phyloP scores from a whole-genome alignment of 768 basidiomycete genomes.

The Grammothele lineata region DNA sequence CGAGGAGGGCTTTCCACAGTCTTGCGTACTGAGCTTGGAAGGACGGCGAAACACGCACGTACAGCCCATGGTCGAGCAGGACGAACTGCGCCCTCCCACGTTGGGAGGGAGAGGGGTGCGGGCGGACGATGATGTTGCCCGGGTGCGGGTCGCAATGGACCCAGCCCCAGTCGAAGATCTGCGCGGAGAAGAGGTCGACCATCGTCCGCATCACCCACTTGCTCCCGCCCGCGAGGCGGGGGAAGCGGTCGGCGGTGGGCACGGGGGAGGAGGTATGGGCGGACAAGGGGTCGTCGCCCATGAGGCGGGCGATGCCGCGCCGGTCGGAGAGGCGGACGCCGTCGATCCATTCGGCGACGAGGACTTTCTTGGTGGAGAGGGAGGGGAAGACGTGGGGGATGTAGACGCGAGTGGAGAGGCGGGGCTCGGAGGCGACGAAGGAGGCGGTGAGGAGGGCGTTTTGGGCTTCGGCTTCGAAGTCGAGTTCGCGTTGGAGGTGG shows the following conservation, averaged over 20 bases:
- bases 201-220: constrained; percentile 76
- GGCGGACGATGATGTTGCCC: constrained; percentile 74
- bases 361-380: constrained; percentile 70
- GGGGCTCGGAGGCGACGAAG: constrained; percentile 67
- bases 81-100: constrained; percentile 59
- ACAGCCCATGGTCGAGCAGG: constrained; percentile 89
- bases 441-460: constrained; percentile 71
- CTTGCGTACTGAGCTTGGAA: constrained; percentile 76
- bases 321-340: constrained; percentile 70
- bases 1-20: constrained; percentile 68
- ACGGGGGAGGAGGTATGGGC: constrained; percentile 1
- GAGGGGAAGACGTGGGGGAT: constrained; percentile 74
- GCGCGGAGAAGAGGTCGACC: constrained; percentile 83
- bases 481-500: constrained; percentile 79
- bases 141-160: constrained; percentile 78
- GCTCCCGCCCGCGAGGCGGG: constrained; percentile 52
- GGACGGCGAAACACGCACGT: constrained; percentile 62
- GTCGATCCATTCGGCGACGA: constrained; percentile 84
- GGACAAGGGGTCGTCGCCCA: constrained; percentile 46
- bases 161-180: constrained; percentile 91
- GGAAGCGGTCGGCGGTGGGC: constrained; percentile 6
- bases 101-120: constrained; percentile 36
- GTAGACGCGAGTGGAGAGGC: constrained; percentile 64
- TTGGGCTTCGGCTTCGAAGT: constrained; percentile 74
- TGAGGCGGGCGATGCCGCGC: constrained; percentile 48